phyloP scores from a whole-genome alignment of 1,139 yeast genomes.

The Meyerozyma carpophila region DNA sequence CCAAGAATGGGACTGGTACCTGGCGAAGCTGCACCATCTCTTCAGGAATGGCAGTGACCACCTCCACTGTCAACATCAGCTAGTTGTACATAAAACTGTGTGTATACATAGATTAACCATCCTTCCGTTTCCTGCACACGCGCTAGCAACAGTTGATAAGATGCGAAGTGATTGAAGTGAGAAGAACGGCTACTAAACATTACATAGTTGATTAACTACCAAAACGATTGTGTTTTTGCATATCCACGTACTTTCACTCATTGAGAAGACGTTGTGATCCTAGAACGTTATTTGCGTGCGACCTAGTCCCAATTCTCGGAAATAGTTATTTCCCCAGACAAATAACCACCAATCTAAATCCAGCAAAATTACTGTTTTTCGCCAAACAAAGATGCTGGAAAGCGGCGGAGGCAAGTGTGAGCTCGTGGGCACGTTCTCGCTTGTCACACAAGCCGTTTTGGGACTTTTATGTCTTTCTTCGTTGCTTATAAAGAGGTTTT shows the following conservation, averaged over 20 bases:
- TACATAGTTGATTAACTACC: neutral
- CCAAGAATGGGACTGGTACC: no score
- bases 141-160: neutral
- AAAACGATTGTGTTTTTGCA: no score
- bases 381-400: neutral
- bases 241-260: no score
- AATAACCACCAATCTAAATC: no score
- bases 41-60: no score
- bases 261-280: neutral
- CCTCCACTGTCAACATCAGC: neutral
- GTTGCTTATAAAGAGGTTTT: conserved; percentile 66
- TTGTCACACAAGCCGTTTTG: conserved; percentile 57
- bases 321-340: neutral
- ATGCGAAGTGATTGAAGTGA: neutral
- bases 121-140: conserved; percentile 4
- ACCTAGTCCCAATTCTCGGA: neutral
- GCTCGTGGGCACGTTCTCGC: conserved; percentile 66
- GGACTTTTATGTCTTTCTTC: conserved; percentile 76
- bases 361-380: neutral
- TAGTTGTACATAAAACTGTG: neutral
- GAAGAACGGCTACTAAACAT: neutral
- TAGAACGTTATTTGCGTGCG: neutral
- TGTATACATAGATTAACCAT: neutral
- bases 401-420: conserved; percentile 39
- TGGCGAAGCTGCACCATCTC: no score